These are phyloP conservation scores for Chrysanthemum seticuspe DNA, from an alignment of 129 eudicot species.

Conservation along the genomic window DNA sequence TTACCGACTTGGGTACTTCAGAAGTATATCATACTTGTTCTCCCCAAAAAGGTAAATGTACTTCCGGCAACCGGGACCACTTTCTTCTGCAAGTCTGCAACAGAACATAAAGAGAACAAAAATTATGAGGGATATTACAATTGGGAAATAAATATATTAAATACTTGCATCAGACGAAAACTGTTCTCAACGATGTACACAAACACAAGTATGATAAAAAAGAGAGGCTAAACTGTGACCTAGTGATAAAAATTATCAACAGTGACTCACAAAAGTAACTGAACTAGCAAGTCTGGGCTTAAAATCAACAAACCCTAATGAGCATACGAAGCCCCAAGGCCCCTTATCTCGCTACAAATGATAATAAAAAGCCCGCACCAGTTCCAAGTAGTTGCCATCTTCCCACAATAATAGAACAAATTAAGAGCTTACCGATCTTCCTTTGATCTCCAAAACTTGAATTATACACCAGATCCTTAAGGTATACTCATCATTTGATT, in stretches of 20 bases:
- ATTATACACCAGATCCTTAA: neutral
- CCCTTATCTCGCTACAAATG: constrained; percentile 6
- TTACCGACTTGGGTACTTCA: constrained; percentile 23
- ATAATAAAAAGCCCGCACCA: constrained; percentile 2
- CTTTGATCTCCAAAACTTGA: constrained; percentile 12
- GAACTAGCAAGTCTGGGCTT: too few species aligned
- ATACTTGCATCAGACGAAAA: too few species aligned
- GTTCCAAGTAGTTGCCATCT: neutral
- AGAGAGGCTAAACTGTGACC: constrained; percentile 1
- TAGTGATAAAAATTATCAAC: neutral
- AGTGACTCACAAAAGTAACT: neutral
- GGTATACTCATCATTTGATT: constrained; percentile 3
- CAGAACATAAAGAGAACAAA: neutral
- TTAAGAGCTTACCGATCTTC: neutral
- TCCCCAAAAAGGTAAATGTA: constrained; percentile 17
- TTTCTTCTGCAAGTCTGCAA: constrained; percentile 33
- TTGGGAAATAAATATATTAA: neutral
- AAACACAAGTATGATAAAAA: neutral
- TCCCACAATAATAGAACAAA: constrained; percentile 9
- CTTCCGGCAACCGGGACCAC: constrained; percentile 20
- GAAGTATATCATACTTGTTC: constrained; percentile 6
- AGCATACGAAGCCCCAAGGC: neutral
- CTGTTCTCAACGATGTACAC: neutral
- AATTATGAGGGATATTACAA: neutral
- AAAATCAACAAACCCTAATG: constrained; percentile 3